phyloP scores from a whole-genome alignment of 1,139 yeast species.

The Scheffersomyces stambukii region DNA sequence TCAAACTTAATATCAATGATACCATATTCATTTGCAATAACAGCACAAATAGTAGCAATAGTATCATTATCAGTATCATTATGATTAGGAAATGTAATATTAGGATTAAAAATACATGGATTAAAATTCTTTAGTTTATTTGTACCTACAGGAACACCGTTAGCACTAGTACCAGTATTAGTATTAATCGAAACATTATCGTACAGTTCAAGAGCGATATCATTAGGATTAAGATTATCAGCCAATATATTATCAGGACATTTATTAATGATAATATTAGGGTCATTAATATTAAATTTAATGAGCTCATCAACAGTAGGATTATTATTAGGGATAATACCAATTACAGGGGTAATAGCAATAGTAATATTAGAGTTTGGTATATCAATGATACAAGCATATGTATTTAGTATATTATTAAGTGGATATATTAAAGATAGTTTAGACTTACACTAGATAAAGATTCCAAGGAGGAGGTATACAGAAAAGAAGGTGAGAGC shows the following conservation, averaged over 20 bases:
- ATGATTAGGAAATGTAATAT: slow-evolving; percentile 1
- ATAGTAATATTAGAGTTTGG: slow-evolving; percentile 2
- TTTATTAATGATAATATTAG: slow-evolving; percentile 1
- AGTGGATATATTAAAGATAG: slow-evolving; percentile 1
- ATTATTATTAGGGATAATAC: neutral
- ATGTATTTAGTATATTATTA: slow-evolving; percentile 1
- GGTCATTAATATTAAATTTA: neutral
- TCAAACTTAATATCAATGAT: too few species aligned
- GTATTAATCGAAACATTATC: slow-evolving; percentile 1
- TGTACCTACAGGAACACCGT: slow-evolving; percentile 1
- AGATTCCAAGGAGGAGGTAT: neutral
- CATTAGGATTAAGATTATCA: neutral
- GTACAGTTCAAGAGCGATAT: neutral
- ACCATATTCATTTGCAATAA: too few species aligned
- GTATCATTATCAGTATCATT: too few species aligned
- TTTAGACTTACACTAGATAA: slow-evolving; percentile 1
- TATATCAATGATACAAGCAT: slow-evolving; percentile 1
- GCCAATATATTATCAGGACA: slow-evolving; percentile 1
- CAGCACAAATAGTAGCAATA: too few species aligned
- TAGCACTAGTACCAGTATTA: slow-evolving; percentile 1
- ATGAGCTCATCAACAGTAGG: neutral
- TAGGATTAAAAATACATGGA: neutral
- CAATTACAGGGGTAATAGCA: slow-evolving; percentile 1
- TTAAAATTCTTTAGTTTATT: slow-evolving; percentile 1
- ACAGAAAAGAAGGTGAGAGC: too few species aligned